A percentile compares a stretch with the other conserved stretches of the same genome.
Evolutionary conservation across 257 asterid genomes (phyloP).

Genomic region (Solanum paucissectum): DNA sequence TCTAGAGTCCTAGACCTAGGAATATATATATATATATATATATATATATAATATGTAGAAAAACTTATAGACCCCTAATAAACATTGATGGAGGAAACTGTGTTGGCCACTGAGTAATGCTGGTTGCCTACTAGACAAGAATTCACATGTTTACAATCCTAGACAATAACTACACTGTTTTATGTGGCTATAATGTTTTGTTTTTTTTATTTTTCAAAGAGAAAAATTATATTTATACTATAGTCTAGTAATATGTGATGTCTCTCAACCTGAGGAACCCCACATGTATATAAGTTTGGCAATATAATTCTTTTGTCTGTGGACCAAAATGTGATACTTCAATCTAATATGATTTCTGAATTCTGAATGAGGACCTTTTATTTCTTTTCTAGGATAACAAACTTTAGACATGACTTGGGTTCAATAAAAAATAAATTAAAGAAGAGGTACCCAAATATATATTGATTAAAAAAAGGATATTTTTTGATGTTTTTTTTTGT

Average conservation of each 20-base stretch:
- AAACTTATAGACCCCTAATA: not conserved
- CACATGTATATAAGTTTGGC: conserved; percentile 22
- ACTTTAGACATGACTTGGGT: not conserved
- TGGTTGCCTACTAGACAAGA: conserved; percentile 34
- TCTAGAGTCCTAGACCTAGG: not conserved
- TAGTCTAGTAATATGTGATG: not conserved
- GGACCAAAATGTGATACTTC: not conserved
- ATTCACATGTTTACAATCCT: conserved; percentile 11
- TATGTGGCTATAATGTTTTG: conserved; percentile 2
- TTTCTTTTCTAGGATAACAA: not conserved
- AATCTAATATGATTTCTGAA: not conserved
- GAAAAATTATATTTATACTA: not conserved
- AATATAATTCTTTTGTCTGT: not conserved
- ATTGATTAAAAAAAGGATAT: not conserved
- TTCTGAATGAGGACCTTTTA: not conserved
- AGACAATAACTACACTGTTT: conserved; percentile 8
- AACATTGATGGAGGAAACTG: conserved; percentile 2
- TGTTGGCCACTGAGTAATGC: conserved; percentile 24
- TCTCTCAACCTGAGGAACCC: conserved; percentile 14
- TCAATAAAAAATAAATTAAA: not conserved
- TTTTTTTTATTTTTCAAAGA: not conserved
- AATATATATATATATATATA: not conserved
- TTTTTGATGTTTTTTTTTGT: no score
- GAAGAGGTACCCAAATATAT: not conserved
- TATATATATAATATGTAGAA: not conserved